Base-by-base conservation (phyloP, 1,284 basidiomycete genomes). In the Takashimella tepidaria region DNA sequence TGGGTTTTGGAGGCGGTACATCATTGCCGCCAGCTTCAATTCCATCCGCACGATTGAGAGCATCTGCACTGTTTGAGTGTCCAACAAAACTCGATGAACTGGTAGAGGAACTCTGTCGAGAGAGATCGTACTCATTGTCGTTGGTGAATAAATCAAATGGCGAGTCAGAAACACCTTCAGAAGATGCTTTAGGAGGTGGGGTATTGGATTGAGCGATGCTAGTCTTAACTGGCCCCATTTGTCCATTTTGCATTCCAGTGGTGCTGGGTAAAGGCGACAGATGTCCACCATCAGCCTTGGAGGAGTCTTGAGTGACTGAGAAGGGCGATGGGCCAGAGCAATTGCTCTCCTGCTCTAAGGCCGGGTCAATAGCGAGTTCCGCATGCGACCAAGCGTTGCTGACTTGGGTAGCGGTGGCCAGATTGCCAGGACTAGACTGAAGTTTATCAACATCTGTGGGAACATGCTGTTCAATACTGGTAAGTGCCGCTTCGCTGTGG, bases 101-200 rank as follows among this genome's bases (percentile, higher is more conserved):
- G 10, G 46, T 43, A 21, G 42, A 47, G 3, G 43, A 42, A 22
- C 49, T 54, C 54, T 51, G 49, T 6, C 54, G 26, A 4, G 50
- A 53, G 10, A 50, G 20, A 23, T 46, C 44, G 46, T 26, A 55
- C 10, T 20, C 26, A 22, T 37, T 6, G 25, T 43, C 27, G 41
- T 58, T 37, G 31, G 31, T 37, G 31, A 37, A 37, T 16, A 37
- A 8, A 16, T 37, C 31, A 16, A 22, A 37, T 41, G 54, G 53
- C 45, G 73, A 80, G 67, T 72, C 78, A 45, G 78, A 78, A 53
- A 80, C 80, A 16, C 77, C 81, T 41, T 62, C 75, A 24, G 62
- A 62, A 21, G 51, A 66, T 12, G 70, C 75, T 2, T 70, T 65
- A 23, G 73, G 77, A 16, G 31, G 31, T 37, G 47, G 74, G 79